A percentile compares a stretch with the other conserved stretches of the same genome.
These are phyloP conservation scores for Capsicum chinense DNA, from an alignment of 257 asterid genomes.

Conservation along the genomic window DNA sequence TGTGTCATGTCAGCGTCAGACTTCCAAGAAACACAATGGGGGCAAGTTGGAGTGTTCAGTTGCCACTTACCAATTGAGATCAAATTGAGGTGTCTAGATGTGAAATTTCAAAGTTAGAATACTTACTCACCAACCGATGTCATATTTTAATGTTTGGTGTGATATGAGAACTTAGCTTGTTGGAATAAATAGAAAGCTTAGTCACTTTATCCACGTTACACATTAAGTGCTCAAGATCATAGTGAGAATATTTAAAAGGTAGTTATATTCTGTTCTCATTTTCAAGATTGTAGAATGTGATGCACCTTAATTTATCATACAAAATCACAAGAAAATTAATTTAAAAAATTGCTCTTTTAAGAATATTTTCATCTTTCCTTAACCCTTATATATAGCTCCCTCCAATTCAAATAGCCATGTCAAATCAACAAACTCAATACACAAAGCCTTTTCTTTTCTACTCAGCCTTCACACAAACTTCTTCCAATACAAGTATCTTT, in stretches of 20 bases:
- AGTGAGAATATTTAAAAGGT: not conserved
- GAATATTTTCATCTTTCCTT: not conserved
- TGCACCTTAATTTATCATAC: not conserved
- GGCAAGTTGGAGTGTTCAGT: too few relatives aligned
- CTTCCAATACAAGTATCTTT: not conserved
- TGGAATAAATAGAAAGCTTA: too few relatives aligned
- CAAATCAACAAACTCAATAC: conserved; percentile 21
- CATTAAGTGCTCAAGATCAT: not conserved
- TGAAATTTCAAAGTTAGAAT: too few relatives aligned
- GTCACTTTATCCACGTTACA: not conserved
- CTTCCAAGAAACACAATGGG: too few relatives aligned
- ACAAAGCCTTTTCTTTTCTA: not conserved
- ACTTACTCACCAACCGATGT: too few relatives aligned
- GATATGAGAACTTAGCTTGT: too few relatives aligned
- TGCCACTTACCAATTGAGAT: too few relatives aligned
- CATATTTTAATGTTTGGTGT: too few relatives aligned
- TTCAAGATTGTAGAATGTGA: conserved; percentile 18
- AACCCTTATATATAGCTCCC: not conserved
- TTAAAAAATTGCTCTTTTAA: not conserved
- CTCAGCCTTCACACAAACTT: not conserved
- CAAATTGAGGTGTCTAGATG: too few relatives aligned
- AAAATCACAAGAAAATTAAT: not conserved
- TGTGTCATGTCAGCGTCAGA: too few relatives aligned
- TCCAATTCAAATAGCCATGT: not conserved
- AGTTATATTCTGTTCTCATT: conserved; percentile 1